Evolutionary conservation across 176 grass and related monocot species (phyloP), one percentile per base, ranked within the genome.

Genomic region (Musa schizocarpa): DNA sequence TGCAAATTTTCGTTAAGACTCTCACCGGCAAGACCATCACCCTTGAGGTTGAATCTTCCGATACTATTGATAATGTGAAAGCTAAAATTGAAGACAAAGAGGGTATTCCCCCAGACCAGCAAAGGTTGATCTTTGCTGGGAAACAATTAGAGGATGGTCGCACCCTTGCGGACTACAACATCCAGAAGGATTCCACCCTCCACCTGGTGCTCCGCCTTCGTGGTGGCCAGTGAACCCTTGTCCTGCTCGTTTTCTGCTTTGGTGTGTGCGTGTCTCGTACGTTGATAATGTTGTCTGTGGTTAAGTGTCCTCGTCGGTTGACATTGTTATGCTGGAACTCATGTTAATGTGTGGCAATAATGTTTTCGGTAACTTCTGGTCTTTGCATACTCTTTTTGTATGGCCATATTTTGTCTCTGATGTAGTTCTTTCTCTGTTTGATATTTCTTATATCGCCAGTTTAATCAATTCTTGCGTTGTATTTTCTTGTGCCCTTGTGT

Each of bases 61-160:
- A 76, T 3, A 76, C 74, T 9, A 76, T 76, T n/a, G 74, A 76
- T 6, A 76, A 76, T 5, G 74, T 76, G 9, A 76, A 76, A 34
- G 73, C 73, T 0, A 76, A 76, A 56, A 76, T 76, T 19, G 56
- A 76, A 27, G 74, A 76, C 17, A 76, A 76, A 56, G 74, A 76
- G 16, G 74, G 74, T 1, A 76, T 76, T 29, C 74, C 74, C 10
- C 74, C 56, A 26, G 74, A 76, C 56, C 74, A 76, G 19, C 74
- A 76, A 9, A 55, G 72, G 72, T 26, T 74, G 51, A 74, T 74
- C 72, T 74, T 74, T 17, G 53, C 53, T 0, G 57, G 8, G 12
- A 84, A 84, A 26, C 82, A 84, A 19, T 68, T 84, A 0, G 82
- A 79, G 70, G 82, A 84, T 0, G 82, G 82, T 27, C 76, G 76